Evolutionary conservation across 2,329 filamentous ascomycete species (phyloP).

Genomic region (Aspergillus calidoustus): DNA sequence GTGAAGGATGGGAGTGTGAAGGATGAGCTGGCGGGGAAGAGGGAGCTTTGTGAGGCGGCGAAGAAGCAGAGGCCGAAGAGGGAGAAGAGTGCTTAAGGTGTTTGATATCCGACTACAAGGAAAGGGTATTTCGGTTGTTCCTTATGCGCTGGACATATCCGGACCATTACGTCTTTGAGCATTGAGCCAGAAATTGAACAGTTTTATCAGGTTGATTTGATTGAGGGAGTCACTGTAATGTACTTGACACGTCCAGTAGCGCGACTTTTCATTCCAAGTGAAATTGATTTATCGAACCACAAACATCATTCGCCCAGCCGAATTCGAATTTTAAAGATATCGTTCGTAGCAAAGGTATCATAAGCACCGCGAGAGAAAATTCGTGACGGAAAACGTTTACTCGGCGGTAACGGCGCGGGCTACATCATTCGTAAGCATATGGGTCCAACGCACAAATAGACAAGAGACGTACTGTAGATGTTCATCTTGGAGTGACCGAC

Average conservation of each 20-base stretch:
- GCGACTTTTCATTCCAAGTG: constrained; percentile 37
- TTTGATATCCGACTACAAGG: not conserved
- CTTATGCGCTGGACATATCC: not conserved
- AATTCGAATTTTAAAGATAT: constrained; percentile 43
- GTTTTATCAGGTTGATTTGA: constrained; percentile 26
- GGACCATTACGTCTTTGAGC: not conserved
- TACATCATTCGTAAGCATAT: constrained; percentile 25
- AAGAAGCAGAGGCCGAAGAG: constrained; percentile 66
- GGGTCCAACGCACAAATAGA: not conserved
- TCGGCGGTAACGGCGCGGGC: constrained; percentile 51
- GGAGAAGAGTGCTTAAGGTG: constrained; percentile 23
- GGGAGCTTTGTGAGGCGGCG: constrained; percentile 72
- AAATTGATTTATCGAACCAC: constrained; percentile 36
- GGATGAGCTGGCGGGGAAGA: constrained; percentile 55
- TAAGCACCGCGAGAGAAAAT: constrained; percentile 42
- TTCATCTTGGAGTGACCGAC: constrained; percentile 95
- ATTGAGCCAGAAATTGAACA: constrained; percentile 25
- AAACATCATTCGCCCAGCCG: constrained; percentile 44
- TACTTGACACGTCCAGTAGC: constrained; percentile 39
- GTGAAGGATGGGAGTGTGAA: constrained; percentile 55
- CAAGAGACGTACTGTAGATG: constrained; percentile 83
- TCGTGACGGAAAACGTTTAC: constrained; percentile 42
- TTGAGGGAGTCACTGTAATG: constrained; percentile 32
- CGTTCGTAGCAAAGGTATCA: constrained; percentile 44
- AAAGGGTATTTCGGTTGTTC: not conserved